A percentile compares a stretch with the other conserved stretches of the same genome.
These are phyloP conservation scores for Helianthus tuberosus DNA, from an alignment of 129 eudicot genomes.

Conservation along the genomic window DNA sequence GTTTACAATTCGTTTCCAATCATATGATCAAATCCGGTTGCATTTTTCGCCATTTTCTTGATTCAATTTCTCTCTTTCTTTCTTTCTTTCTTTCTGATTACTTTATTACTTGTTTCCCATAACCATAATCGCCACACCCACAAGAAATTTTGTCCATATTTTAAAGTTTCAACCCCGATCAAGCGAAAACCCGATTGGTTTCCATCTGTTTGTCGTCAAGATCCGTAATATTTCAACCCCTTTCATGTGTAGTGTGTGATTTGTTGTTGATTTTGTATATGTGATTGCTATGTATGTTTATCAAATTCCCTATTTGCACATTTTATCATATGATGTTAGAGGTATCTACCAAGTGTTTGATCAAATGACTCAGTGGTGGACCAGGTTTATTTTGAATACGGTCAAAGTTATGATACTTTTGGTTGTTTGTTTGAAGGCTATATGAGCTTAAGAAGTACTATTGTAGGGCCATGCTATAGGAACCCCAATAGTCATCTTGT, in stretches of 20 bases:
- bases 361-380: conserved; percentile 14
- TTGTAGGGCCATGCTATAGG: too few species aligned
- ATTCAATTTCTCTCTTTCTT: too few species aligned
- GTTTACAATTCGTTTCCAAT: too few species aligned
- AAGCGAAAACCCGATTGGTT: conserved; percentile 8
- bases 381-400: neutral
- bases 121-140: conserved; percentile 23
- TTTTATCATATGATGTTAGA: neutral
- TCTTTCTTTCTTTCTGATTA: too few species aligned
- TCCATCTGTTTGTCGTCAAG: neutral
- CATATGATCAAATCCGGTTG: too few species aligned
- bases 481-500: too few species aligned
- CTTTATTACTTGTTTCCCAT: neutral
- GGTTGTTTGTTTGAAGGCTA: neutral
- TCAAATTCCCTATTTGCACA: too few species aligned
- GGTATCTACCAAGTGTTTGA: neutral
- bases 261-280: too few species aligned
- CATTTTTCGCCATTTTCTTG: too few species aligned
- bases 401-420: neutral
- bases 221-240: conserved; percentile 1
- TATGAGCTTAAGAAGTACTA: neutral
- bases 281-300: too few species aligned
- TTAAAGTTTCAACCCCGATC: conserved; percentile 3
- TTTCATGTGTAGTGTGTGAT: neutral
- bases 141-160: neutral